Base-by-base conservation (phyloP, 192 early-diverging fungal genomes). In the Coemansia sp. region DNA sequence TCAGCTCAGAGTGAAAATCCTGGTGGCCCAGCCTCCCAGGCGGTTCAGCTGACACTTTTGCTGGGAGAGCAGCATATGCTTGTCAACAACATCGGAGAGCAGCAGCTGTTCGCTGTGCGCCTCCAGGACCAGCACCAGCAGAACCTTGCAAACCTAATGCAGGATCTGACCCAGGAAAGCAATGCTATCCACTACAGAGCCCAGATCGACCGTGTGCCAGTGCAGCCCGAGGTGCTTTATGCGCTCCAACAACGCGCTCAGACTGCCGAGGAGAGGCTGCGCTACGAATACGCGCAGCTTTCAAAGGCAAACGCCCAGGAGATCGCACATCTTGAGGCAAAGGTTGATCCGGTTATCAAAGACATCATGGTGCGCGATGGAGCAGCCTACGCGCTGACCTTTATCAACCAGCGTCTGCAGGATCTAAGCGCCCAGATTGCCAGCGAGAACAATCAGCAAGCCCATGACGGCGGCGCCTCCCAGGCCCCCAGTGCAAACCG, bases 41-140 rank as follows among this genome's bases (percentile, higher is more conserved):
- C 80, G 8, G 56, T 67, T 16, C 76, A 74, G 59, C 75, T 67
- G 37, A 79, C 61, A 56, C 63, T 20, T 35, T 65, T 65, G 67
- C 72, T 73, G 13, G 77, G 56, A 53, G 81, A 73, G 60, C 83
- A 68, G 56, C 70, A 65, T 45, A 53, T 58, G 30, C 61, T 69
- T 37, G 72, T 80, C 16, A 45, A 53, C 16, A 62, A 64, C 21
- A 74, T 80, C n/a, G 59, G 58, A 61, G 77, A 80, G 26, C 57
- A 61, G 25, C 77, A 80, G 59, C 62, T 53, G 45, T n/a, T 63
- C 34, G 29, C 65, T 26, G 49, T 75, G 15, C 34, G 56, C 7
- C 66, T 71, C 26, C 72, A 68, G 43, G 72, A 70, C 53, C 75
- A 72, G 45, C 64, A 58, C 26, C 73, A 78, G 56, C 77, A 85